Conservation (phyloP, 768 basidiomycete species). For the Tylopilus rubrobrunneus region DNA sequence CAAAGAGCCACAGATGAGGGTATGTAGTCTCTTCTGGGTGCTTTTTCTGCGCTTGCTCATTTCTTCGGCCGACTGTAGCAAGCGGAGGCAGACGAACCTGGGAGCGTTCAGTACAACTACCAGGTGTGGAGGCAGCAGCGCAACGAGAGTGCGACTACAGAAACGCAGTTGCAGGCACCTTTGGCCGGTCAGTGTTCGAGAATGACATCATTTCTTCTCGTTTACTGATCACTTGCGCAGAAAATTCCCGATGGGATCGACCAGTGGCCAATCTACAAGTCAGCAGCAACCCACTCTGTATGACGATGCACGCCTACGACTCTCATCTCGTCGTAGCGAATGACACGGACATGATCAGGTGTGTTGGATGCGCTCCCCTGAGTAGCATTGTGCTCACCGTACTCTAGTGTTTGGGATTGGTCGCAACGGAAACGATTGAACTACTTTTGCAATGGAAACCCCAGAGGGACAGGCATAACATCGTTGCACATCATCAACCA, state of each 20-base stretch:
- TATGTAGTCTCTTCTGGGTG: constrained; percentile 34
- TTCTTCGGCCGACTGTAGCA: constrained; percentile 47
- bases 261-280: constrained; percentile 63
- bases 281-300: constrained; percentile 58
- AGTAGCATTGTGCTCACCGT: background rate
- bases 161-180: constrained; percentile 67
- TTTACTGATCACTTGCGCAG: constrained; percentile 33
- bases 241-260: constrained; percentile 65
- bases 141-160: constrained; percentile 73
- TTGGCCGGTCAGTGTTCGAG: constrained; percentile 56
- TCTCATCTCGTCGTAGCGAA: constrained; percentile 84
- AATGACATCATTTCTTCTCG: background rate
- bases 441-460: constrained; percentile 87
- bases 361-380: constrained; percentile 13
- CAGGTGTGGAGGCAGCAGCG: constrained; percentile 92
- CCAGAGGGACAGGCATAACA: constrained; percentile 77
- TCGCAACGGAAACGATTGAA: constrained; percentile 71
- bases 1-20: constrained; percentile 98
- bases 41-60: constrained; percentile 6
- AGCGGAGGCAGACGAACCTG: constrained; percentile 94
- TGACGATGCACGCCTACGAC: constrained; percentile 92
- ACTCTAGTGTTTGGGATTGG: constrained; percentile 90
- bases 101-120: constrained; percentile 89
- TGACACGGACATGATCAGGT: constrained; percentile 85
- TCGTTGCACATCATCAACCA: constrained; percentile 92